These are phyloP conservation scores for Seiridium unicorne DNA, from an alignment of 2,329 filamentous ascomycete species.

Conservation along the genomic window DNA sequence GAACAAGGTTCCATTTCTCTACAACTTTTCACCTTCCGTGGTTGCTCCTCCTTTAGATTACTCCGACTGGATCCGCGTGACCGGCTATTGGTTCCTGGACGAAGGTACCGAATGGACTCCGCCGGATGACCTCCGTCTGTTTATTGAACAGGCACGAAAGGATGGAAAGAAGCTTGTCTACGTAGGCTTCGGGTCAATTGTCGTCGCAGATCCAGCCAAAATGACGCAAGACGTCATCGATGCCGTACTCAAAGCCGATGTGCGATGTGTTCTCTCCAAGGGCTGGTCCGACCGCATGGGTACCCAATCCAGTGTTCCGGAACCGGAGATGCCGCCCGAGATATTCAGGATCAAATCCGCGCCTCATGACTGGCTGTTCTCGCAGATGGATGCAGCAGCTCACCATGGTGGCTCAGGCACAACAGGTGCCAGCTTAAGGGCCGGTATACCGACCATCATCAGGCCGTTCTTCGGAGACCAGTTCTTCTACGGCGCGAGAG, in stretches of 20 bases:
- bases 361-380: constrained; percentile 96
- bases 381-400: constrained; percentile 87
- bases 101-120: constrained; percentile 70
- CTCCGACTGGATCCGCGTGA: constrained; percentile 95
- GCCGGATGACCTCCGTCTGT: constrained; percentile 70
- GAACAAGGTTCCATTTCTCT: constrained; percentile 97
- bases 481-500: constrained; percentile 87
- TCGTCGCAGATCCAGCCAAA: constrained; percentile 83
- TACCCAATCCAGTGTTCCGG: constrained; percentile 41
- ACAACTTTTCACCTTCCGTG: constrained; percentile 93
- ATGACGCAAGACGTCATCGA: constrained; percentile 93
- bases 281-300: constrained; percentile 84
- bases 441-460: constrained; percentile 90
- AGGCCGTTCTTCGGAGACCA: constrained; percentile 98
- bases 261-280: constrained; percentile 92
- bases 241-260: constrained; percentile 85
- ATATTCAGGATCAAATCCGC: constrained; percentile 87
- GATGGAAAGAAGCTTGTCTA: constrained; percentile 94
- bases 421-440: constrained; percentile 87
- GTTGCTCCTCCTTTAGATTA: constrained; percentile 95
- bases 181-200: constrained; percentile 94
- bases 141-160: constrained; percentile 77
- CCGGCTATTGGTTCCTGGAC: constrained; percentile 96
- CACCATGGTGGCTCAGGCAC: constrained; percentile 96
- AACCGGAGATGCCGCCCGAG: constrained; percentile 71